Evolutionary conservation across 495 filamentous ascomycete genomes (phyloP).

Genomic region (Mycothermus thermophilus): DNA sequence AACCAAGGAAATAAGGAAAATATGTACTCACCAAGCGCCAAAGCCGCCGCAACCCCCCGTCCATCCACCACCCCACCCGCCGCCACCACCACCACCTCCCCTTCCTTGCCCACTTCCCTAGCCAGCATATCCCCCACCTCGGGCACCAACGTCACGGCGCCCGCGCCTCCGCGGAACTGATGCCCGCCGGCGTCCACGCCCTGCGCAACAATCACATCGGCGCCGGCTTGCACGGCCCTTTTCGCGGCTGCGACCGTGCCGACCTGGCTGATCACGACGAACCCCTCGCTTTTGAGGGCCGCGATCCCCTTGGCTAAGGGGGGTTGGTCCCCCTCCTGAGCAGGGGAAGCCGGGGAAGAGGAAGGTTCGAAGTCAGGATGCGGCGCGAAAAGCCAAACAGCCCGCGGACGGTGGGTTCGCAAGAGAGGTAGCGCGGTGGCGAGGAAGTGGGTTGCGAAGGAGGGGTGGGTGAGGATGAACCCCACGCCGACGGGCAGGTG

Average conservation of each 20-base stretch:
- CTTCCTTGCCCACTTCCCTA: slow-evolving; percentile 18
- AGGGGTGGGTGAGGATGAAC: slow-evolving; percentile 21
- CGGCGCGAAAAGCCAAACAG: slow-evolving; percentile 66
- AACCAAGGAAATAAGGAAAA: too few relatives aligned
- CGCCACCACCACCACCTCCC: slow-evolving; percentile 45
- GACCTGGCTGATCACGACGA: slow-evolving; percentile 41
- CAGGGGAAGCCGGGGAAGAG: slow-evolving; percentile 22
- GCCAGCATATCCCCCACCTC: slow-evolving; percentile 38
- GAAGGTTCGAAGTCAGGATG: too few relatives aligned
- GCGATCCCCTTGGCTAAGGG: not conserved
- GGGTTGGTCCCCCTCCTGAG: not conserved
- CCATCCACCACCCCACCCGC: slow-evolving; percentile 63
- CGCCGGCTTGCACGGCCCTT: slow-evolving; percentile 26
- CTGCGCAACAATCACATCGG: slow-evolving; percentile 59
- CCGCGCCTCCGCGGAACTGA: slow-evolving; percentile 43
- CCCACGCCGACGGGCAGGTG: slow-evolving; percentile 28
- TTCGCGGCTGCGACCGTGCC: slow-evolving; percentile 45
- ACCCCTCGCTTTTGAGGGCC: slow-evolving; percentile 17
- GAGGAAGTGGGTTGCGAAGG: slow-evolving; percentile 16
- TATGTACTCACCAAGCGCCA: slow-evolving; percentile 47
- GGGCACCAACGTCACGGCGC: slow-evolving; percentile 35
- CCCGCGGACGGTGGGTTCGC: slow-evolving; percentile 41
- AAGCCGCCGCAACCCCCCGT: slow-evolving; percentile 46
- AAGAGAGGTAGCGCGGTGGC: slow-evolving; percentile 24
- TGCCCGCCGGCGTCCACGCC: slow-evolving; percentile 67